These are phyloP conservation scores for Alternaria longipes DNA, from an alignment of 2,329 filamentous ascomycete genomes.

Conservation along the genomic window DNA sequence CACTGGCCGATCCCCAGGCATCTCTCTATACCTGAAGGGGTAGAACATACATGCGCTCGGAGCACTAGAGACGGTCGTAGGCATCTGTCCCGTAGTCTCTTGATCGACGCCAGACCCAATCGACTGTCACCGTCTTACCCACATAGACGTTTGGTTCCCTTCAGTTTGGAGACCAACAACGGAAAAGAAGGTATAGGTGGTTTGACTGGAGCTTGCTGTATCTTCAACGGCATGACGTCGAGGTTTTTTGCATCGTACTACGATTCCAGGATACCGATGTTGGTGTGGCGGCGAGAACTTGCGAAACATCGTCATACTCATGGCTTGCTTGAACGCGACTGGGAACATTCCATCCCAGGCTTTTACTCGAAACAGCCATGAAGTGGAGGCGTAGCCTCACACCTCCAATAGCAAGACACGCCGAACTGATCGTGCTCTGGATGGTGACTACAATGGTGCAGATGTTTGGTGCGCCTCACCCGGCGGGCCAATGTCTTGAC, in stretches of 20 bases:
- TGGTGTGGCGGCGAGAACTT: not conserved
- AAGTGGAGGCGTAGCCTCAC: not conserved
- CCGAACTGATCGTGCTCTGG: not conserved
- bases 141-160: not conserved
- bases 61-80: not conserved
- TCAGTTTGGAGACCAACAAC: not conserved
- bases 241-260: not conserved
- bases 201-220: not conserved
- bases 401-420: not conserved
- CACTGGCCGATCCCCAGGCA: not conserved
- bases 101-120: not conserved
- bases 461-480: not conserved
- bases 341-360: not conserved
- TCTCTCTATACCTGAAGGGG: not conserved
- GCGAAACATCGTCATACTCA: not conserved
- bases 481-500: not conserved
- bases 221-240: not conserved
- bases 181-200: not conserved
- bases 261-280: not conserved
- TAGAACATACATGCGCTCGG: not conserved
- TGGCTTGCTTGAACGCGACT: not conserved
- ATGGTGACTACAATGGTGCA: not conserved
- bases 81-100: not conserved
- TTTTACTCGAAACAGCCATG: not conserved
- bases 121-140: not conserved